Conservation (phyloP, 179 eudicot species). For the Patellifolia procumbens region DNA sequence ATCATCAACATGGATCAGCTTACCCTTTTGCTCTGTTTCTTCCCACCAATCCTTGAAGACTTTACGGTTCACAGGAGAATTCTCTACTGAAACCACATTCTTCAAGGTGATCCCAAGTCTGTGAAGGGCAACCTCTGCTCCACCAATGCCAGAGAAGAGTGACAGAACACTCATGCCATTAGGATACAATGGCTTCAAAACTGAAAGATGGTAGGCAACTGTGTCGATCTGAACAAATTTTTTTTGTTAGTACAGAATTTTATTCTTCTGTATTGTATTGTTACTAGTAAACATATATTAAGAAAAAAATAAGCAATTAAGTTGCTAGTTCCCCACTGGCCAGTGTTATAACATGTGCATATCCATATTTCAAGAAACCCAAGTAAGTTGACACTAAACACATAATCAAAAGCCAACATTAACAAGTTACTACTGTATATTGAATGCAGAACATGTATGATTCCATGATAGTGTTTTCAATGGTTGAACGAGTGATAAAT, state of each 20-base stretch:
- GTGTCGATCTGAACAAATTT: slow-evolving; percentile 62
- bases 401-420: no score
- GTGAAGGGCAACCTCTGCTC: slow-evolving; percentile 81
- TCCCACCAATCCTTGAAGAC: slow-evolving; percentile 77
- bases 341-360: no score
- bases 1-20: slow-evolving; percentile 51
- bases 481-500: background rate
- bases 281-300: no score
- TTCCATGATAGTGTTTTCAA: background rate
- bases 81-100: slow-evolving; percentile 70
- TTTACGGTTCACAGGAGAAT: slow-evolving; percentile 51
- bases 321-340: no score
- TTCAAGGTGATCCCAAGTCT: slow-evolving; percentile 66
- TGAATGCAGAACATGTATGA: background rate
- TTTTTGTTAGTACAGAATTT: no score
- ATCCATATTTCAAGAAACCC: no score
- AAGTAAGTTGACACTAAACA: background rate
- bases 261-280: no score
- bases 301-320: no score
- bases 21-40: slow-evolving; percentile 63
- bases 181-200: slow-evolving; percentile 58
- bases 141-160: slow-evolving; percentile 87
- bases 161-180: slow-evolving; percentile 66
- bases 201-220: slow-evolving; percentile 82
- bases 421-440: no score